Base-by-base conservation (phyloP, 148 eudicot species). In the Fagopyrum homotropicum region DNA sequence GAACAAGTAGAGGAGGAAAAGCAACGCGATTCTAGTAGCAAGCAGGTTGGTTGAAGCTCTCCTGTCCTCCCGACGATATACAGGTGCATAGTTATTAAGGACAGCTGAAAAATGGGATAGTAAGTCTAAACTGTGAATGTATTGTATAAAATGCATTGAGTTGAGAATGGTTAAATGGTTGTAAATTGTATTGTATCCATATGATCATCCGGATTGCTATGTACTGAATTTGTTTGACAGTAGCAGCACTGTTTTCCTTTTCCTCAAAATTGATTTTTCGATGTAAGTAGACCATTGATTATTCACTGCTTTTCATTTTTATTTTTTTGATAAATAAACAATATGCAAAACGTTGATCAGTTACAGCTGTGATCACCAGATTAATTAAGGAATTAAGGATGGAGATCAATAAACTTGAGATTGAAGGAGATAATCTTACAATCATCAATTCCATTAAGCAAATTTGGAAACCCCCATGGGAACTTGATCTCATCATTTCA, bases 1-100 rank as follows among this genome's bases (percentile, higher is more conserved):
- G 93, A 91, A 78, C 98, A 91, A 78, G 98, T 93, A 0, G 98
- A 93, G 80, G 98, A 93, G 84, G 98, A 91, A 77, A 93, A 93
- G 85, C 80, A 83, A 29, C 79, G 83, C 11, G 45, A 79, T 72
- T 80, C 83, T 26, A 87, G 83, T 75, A 80, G 86, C 35, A 83
- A 89, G 78, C 82, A 90, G 76, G 81, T 82, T 69, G 85, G 84
- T 19, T 86, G 76, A 54, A 44, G 76, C 11, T 40, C 2, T 19
- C 52, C 26, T 12, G 59, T 35, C 69, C 71, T 12, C 16, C 45
- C 7, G 40, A 64, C 14, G 70, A 66, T 40, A 40, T 66, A 61
- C 43, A 35, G 40, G 12, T 73, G 47, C 10, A 49, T 50, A n/a
- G 26, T 72, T 29, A 66, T 5, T 46, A 9, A 0, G 19, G 16